A percentile compares a stretch with the other conserved stretches of the same genome.
Evolutionary conservation across 2,329 filamentous ascomycete genomes (phyloP).

Genomic region (Talaromyces sp.): DNA sequence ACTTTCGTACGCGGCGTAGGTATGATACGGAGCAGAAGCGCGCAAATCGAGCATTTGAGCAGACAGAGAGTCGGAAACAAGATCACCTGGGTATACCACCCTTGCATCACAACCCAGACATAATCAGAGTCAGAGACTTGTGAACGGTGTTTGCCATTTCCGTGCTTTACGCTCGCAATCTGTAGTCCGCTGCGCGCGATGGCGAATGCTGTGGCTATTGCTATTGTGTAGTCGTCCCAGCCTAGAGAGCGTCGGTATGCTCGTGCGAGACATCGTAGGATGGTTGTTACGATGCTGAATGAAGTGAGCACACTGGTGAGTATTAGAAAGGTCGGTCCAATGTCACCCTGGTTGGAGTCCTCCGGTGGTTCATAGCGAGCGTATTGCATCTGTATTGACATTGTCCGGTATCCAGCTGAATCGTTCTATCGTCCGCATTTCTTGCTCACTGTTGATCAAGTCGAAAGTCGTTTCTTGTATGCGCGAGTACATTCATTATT

Average conservation of each 20-base stretch:
- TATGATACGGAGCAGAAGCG: neutral
- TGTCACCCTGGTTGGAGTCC: neutral
- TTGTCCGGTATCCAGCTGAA: neutral
- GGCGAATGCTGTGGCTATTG: neutral
- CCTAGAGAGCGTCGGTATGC: neutral
- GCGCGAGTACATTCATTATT: neutral
- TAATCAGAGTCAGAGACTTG: neutral
- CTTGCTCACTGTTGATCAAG: neutral
- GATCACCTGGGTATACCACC: neutral
- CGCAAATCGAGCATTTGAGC: neutral
- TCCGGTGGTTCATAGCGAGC: neutral
- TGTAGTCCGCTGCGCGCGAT: neutral
- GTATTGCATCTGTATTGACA: neutral
- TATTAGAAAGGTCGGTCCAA: neutral
- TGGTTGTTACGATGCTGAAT: neutral
- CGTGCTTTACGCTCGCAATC: neutral
- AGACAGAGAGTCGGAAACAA: neutral
- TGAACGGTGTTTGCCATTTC: neutral
- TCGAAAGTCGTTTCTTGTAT: neutral
- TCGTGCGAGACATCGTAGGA: neutral
- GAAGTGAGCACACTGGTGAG: slow-evolving; percentile 1
- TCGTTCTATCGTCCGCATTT: neutral
- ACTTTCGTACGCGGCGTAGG: neutral
- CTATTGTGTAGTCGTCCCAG: neutral
- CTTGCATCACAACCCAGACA: neutral